A percentile compares a stretch with the other conserved stretches of the same genome.
These are phyloP conservation scores for Trichoderma hamatum DNA, from an alignment of 2,329 filamentous ascomycete genomes.

Conservation along the genomic window DNA sequence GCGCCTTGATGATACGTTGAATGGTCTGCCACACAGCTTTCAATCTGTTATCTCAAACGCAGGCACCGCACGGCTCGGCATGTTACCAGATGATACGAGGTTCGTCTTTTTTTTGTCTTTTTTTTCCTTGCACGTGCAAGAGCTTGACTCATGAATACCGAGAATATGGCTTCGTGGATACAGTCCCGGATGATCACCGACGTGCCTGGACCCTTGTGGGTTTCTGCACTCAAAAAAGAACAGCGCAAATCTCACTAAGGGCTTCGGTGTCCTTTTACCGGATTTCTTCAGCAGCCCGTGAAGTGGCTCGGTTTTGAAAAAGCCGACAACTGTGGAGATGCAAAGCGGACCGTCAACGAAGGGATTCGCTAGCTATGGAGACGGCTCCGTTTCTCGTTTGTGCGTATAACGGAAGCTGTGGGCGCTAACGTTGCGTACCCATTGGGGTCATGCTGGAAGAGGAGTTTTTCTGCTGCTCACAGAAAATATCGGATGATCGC, in stretches of 20 bases:
- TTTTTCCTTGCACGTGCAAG: neutral
- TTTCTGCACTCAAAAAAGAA: neutral
- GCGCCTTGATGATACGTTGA: neutral
- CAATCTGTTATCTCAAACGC: neutral
- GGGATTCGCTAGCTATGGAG: conserved; percentile 5
- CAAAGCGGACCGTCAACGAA: conserved; percentile 9
- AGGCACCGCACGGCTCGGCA: neutral
- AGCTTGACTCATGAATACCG: neutral
- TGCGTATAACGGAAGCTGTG: conserved; percentile 5
- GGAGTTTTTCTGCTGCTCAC: neutral
- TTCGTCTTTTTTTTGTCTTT: neutral
- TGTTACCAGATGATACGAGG: neutral
- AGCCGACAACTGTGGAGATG: conserved; percentile 15
- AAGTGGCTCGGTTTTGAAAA: conserved; percentile 4
- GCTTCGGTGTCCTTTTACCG: conserved; percentile 14
- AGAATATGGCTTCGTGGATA: neutral
- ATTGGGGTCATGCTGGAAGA: conserved; percentile 4
- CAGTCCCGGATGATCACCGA: conserved; percentile 5
- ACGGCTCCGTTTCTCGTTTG: conserved; percentile 7
- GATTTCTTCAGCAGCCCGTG: neutral
- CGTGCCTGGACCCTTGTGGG: neutral
- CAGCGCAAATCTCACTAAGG: neutral
- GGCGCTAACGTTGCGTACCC: conserved; percentile 1
- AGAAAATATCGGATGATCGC: conserved; percentile 12
- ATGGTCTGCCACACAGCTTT: neutral